These are phyloP conservation scores for Stemphylium lycopersici DNA, from an alignment of 2,329 filamentous ascomycete species.

Conservation along the genomic window DNA sequence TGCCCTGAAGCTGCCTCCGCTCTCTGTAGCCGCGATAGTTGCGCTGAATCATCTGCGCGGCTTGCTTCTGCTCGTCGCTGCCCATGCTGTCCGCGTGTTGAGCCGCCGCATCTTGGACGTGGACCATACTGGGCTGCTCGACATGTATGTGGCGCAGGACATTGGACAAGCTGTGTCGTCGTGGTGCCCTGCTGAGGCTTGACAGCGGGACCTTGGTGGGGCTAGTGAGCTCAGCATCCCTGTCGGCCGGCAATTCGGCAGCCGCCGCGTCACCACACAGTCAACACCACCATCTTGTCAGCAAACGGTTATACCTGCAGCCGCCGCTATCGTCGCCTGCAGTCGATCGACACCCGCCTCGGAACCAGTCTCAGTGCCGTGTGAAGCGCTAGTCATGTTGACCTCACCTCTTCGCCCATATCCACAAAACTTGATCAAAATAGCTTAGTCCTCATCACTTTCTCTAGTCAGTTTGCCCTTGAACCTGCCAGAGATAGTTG, in stretches of 20 bases:
- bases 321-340: too few relatives aligned
- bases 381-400: too few relatives aligned
- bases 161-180: constrained; percentile 3
- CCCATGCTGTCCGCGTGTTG: constrained; percentile 1
- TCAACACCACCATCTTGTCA: neutral
- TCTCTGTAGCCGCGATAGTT: constrained; percentile 79
- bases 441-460: too few relatives aligned
- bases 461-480: too few relatives aligned
- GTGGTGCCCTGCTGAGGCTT: constrained; percentile 13
- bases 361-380: too few relatives aligned
- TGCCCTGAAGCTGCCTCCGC: constrained; percentile 72
- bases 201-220: constrained; percentile 13
- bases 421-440: too few relatives aligned
- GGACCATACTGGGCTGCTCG: constrained; percentile 13
- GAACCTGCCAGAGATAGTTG: too few relatives aligned
- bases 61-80: constrained; percentile 33
- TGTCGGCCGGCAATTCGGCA: constrained; percentile 1
- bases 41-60: constrained; percentile 55
- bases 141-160: constrained; percentile 11
- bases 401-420: too few relatives aligned
- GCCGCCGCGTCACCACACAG: neutral
- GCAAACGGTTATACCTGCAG: too few relatives aligned
- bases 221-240: constrained; percentile 7
- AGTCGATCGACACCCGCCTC: too few relatives aligned
- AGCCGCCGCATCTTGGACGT: constrained; percentile 16